Base-by-base conservation (phyloP, 306 rosid genomes). In the Cucumis hystrix region DNA sequence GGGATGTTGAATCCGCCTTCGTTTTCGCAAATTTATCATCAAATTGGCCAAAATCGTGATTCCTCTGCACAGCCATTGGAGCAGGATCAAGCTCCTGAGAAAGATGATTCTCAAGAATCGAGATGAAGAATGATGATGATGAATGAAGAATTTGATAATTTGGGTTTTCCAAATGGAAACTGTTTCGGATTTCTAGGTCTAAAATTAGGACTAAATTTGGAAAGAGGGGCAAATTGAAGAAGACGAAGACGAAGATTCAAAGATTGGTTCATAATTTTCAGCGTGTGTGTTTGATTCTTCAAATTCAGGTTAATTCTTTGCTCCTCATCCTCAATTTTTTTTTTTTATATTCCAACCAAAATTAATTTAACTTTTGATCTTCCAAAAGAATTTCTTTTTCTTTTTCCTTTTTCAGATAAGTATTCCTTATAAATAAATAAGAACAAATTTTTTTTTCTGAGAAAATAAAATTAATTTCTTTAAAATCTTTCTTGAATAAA, bases 1-100 rank as follows among this genome's bases (percentile, higher is more conserved):
- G 84, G 87, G 83, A 37, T 87, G 64, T 45, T 85, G 64, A 77
- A 80, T 75, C 76, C 90, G 14, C 84, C 85, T 39, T 75, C 83
- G 45, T 79, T 77, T 58, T 63, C 67, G 33, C 88, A 81, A 41
- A 66, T 83, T 74, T 84, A 84, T 70, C 87, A 85, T 40, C 83
- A 84, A 30, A 45, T 79, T n/a, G 88, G 68, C 49, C 88, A 84
- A 65, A 83, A 81, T 74, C 72, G 80, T 23, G 77, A 79, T 25
- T 59, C 28, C 47, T 81, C 75, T 25, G 83, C 71, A 23, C 84
- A 71, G 51, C 78, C 85, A 76, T 72, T 82, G 71, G 79, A 54
- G 63, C 82, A 78, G 41, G 76, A 79, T 6, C 64, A 63, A 18
- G 64, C 78, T 14, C 77, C 85, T 25, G 83, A 79, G 8, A 83